phyloP scores from a whole-genome alignment of 2,329 filamentous ascomycete species.

The Gremmenia infestans region DNA sequence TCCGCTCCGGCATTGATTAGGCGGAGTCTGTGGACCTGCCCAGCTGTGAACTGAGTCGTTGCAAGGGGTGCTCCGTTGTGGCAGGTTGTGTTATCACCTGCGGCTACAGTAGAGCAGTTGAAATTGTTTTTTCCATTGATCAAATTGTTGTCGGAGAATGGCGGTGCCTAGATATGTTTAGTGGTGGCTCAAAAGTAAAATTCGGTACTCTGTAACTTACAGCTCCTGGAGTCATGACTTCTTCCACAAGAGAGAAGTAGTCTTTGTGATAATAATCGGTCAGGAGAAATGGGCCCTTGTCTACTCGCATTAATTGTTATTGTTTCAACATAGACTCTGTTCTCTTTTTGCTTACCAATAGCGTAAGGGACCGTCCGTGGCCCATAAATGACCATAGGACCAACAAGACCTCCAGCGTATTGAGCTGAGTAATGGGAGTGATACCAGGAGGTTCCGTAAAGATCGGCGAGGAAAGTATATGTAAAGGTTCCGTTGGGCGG shows the following conservation, averaged over 20 bases:
- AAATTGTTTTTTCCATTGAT: constrained; percentile 21
- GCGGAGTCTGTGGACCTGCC: constrained; percentile 40
- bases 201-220: background rate
- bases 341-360: constrained; percentile 32
- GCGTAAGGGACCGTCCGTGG: constrained; percentile 54
- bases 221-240: constrained; percentile 26
- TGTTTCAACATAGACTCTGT: constrained; percentile 9
- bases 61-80: constrained; percentile 13
- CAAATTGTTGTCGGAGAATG: constrained; percentile 13
- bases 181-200: background rate
- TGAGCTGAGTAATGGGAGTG: constrained; percentile 52
- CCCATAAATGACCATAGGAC: constrained; percentile 57
- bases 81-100: constrained; percentile 1
- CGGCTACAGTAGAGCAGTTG: background rate
- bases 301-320: constrained; percentile 26
- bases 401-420: constrained; percentile 51
- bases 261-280: constrained; percentile 36
- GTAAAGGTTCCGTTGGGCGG: constrained; percentile 36
- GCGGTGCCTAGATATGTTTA: background rate
- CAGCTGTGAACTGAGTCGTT: constrained; percentile 28
- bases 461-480: constrained; percentile 24
- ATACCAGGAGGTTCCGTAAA: constrained; percentile 51
- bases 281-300: constrained; percentile 48
- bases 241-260: constrained; percentile 44
- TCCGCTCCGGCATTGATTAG: constrained; percentile 42